A percentile compares a stretch with the other conserved stretches of the same genome.
phyloP scores from a whole-genome alignment of 2,329 filamentous ascomycete genomes.

The Arthrobotrys sphaeroides region DNA sequence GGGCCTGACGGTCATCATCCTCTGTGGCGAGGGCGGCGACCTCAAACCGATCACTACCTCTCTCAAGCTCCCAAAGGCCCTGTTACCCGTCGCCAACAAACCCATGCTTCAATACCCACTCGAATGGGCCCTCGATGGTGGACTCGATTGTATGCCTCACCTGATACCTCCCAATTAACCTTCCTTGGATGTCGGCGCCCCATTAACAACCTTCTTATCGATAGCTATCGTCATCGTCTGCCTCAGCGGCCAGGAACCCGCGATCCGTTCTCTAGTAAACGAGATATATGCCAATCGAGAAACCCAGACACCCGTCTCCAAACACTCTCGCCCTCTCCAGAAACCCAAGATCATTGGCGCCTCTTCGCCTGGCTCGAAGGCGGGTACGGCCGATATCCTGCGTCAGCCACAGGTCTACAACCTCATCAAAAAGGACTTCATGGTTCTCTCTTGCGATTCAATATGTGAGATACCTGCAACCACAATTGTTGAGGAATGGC shows the following conservation, averaged over 20 bases:
- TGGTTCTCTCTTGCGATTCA: constrained; percentile 90
- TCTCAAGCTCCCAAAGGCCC: constrained; percentile 81
- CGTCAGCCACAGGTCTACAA: constrained; percentile 81
- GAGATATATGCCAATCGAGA: constrained; percentile 45
- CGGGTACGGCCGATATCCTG: constrained; percentile 85
- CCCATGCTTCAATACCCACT: constrained; percentile 92
- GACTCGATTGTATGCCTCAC: constrained; percentile 60
- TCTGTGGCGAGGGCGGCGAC: constrained; percentile 83
- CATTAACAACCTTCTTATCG: too few relatives aligned
- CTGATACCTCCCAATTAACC: constrained; percentile 64
- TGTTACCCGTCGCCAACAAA: constrained; percentile 82
- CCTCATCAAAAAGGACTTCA: constrained; percentile 84
- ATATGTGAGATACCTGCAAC: constrained; percentile 89
- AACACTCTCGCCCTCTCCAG: constrained; percentile 29
- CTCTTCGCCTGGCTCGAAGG: not conserved
- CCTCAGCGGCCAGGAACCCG: constrained; percentile 40
- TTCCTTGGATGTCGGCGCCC: too few relatives aligned
- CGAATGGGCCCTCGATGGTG: constrained; percentile 83
- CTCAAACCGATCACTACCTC: constrained; percentile 85
- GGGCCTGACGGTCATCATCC: constrained; percentile 82
- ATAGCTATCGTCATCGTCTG: constrained; percentile 57
- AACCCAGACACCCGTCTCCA: constrained; percentile 35
- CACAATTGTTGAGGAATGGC: constrained; percentile 87
- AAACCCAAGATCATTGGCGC: constrained; percentile 61
- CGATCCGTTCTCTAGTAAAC: constrained; percentile 44